Evolutionary conservation across 306 rosid species (phyloP).

Genomic region (Trifolium fragiferum): DNA sequence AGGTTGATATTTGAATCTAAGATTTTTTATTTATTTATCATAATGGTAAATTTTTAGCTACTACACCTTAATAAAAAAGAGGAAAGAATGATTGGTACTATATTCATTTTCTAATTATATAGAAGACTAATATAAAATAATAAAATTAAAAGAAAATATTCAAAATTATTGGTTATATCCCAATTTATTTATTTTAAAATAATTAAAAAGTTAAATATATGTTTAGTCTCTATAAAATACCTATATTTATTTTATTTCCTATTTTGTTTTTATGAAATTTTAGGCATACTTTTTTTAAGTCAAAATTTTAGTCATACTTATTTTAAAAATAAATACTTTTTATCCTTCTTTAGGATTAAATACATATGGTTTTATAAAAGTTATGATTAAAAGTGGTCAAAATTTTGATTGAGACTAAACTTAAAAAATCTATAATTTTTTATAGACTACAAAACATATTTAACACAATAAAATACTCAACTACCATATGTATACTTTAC

Average conservation of each 20-base stretch:
- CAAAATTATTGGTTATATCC: not conserved
- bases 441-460: not conserved
- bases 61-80: too few species aligned
- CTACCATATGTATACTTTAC: slow-evolving; percentile 30
- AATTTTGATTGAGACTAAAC: not conserved
- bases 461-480: not conserved
- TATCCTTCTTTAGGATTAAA: not conserved
- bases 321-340: too few species aligned
- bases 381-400: not conserved
- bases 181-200: not conserved
- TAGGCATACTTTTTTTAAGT: too few species aligned
- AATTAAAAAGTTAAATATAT: not conserved
- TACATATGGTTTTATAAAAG: not conserved
- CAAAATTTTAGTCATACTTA: not conserved
- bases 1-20: too few species aligned
- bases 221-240: too few species aligned
- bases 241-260: too few species aligned
- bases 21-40: too few species aligned
- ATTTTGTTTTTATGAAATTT: too few species aligned
- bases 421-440: not conserved
- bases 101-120: not conserved
- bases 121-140: not conserved
- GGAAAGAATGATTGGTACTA: not conserved
- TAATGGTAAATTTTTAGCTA: too few species aligned
- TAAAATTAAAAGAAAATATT: not conserved